A percentile compares a stretch with the other conserved stretches of the same genome.
phyloP scores from a whole-genome alignment of 331 rosid genomes.

The Malus hybrid region DNA sequence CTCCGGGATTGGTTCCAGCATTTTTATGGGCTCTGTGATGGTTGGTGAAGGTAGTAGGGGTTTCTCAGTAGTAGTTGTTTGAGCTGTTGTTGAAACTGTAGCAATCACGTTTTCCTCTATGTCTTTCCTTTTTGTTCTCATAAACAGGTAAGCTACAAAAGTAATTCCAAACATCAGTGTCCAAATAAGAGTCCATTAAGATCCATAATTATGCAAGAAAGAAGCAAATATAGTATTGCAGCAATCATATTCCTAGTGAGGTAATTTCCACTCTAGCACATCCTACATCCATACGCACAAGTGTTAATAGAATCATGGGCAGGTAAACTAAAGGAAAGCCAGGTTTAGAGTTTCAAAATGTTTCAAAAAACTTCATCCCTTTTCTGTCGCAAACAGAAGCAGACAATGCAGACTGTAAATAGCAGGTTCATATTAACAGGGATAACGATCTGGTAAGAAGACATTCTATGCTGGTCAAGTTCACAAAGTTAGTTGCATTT shows the following conservation, averaged over 20 bases:
- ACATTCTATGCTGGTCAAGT: not conserved
- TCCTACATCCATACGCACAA: not conserved
- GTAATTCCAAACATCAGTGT: constrained; percentile 20
- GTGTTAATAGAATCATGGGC: not conserved
- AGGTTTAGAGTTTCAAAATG: not conserved
- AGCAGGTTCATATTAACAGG: not conserved
- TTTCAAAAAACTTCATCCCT: not conserved
- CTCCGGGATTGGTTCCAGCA: constrained; percentile 62
- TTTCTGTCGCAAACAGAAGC: not conserved
- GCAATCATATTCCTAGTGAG: not conserved
- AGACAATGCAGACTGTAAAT: not conserved
- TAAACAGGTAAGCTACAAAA: constrained; percentile 57
- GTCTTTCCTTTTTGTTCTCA: constrained; percentile 68
- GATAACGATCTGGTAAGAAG: not conserved
- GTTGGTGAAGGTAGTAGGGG: constrained; percentile 21
- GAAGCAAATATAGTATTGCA: not conserved
- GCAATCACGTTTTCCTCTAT: constrained; percentile 30
- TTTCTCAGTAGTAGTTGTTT: constrained; percentile 21
- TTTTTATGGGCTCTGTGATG: constrained; percentile 31
- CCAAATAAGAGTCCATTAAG: not conserved
- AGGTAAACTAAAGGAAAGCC: not conserved
- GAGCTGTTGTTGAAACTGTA: constrained; percentile 33
- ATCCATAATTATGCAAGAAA: not conserved
- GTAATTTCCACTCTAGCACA: not conserved
- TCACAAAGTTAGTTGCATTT: not conserved